Conservation (phyloP, 768 basidiomycete genomes). For the Rhodotorula babjevae region DNA sequence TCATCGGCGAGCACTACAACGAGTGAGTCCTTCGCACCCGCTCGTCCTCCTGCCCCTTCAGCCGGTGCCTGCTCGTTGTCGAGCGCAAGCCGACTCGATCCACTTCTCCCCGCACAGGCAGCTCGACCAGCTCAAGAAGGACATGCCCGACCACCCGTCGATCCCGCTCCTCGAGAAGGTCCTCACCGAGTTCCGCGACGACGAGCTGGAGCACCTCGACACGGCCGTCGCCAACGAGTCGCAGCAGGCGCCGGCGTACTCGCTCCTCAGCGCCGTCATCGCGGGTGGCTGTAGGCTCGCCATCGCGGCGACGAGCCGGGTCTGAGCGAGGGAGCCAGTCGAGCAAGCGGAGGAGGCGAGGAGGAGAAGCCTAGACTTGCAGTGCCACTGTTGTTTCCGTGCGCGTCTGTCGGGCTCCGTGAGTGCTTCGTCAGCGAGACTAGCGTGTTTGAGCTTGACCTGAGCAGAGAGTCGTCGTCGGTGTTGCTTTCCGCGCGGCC, state of each 20-base stretch:
- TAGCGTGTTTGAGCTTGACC: too few species aligned
- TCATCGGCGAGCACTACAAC: slow-evolving; percentile 96
- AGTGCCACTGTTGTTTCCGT: background rate
- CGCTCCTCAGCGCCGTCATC: slow-evolving; percentile 76
- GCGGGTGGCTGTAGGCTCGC: slow-evolving; percentile 82
- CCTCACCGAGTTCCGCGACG: slow-evolving; percentile 72
- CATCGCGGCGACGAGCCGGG: slow-evolving; percentile 78
- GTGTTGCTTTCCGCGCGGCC: too few species aligned
- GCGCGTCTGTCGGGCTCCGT: too few species aligned
- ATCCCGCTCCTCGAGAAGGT: slow-evolving; percentile 30
- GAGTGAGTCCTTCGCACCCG: slow-evolving; percentile 60
- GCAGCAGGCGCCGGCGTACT: slow-evolving; percentile 86
- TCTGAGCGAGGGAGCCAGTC: slow-evolving; percentile 51
- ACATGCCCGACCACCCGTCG: slow-evolving; percentile 40
- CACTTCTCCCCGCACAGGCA: slow-evolving; percentile 56
- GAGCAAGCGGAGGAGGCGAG: background rate
- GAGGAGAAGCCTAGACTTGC: background rate
- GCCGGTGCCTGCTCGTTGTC: too few species aligned
- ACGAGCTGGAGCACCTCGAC: slow-evolving; percentile 90
- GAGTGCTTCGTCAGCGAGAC: too few species aligned
- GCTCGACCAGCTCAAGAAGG: slow-evolving; percentile 63
- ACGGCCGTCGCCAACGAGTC: slow-evolving; percentile 81
- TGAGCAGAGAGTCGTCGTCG: too few species aligned
- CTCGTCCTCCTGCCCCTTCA: too few species aligned
- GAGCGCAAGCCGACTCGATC: too few species aligned